Evolutionary conservation across 148 eudicot genomes (phyloP), one percentile per base, ranked within the genome.

Genomic region (Cornus kousa): DNA sequence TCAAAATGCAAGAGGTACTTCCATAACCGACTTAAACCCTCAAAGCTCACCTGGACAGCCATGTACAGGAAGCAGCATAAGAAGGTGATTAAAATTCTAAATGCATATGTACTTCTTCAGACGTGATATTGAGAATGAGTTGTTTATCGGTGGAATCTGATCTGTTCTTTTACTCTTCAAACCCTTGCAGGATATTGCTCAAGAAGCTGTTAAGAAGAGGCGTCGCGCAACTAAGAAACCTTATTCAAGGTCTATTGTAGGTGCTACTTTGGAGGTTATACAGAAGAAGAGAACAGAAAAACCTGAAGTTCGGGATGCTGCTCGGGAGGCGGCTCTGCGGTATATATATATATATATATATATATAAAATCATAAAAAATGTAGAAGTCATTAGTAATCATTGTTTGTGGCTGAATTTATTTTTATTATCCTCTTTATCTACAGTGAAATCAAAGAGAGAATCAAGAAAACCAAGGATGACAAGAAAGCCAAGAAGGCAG

Each of bases 1-100:
- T 88, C 91, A 2, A 90, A 90, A 84, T 88, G 93, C 84, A 88
- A 90, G 87, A 88, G 93, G 87, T 90, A 90, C 75, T 90, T 90
- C 88, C 93, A 90, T 87, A 90, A 90, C 78, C 80, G 82, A 28
- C 82, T 88, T 20, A 90, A 88, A 90, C 90, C 91, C 33, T 83
- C 90, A 5, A 90, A 88, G 86, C 93, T 90, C 70, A 85, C 88
- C 71, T 88, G 93, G 91, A 90, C 91, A 67, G 93, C 93, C 71
- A 85, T 90, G 69, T 90, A 88, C 91, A 77, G 93, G 67, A 90
- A 90, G 82, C 93, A 88, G 69, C 93, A 88, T 73, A 90, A 90
- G 88, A 90, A 90, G 93, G 93, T 87, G 68, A 3, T 75, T 62
- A 20, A 73, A n/a, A 37, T 71, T 35, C 19, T 11, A 62, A 20